Evolutionary conservation across 2,329 filamentous ascomycete genomes (phyloP), one percentile per base, ranked within the genome.

Genomic region (Verticillium longisporum): DNA sequence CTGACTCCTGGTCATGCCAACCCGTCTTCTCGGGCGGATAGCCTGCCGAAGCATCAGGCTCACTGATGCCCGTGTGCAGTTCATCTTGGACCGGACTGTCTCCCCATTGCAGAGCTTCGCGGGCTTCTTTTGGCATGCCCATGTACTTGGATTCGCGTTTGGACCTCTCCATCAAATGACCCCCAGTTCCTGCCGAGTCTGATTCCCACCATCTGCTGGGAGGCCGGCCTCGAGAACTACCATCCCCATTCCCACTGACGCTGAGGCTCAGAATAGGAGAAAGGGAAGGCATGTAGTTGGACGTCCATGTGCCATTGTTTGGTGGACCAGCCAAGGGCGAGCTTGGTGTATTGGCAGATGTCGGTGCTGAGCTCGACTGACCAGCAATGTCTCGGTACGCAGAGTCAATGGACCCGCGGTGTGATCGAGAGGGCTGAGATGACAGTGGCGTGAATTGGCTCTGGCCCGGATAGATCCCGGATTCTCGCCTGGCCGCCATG

Each of bases 91-190:
- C 63, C 63, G 78, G 69, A 68, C 76, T 66, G 63, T 85, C 83
- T 53, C 84, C 79, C 84, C 87, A 91, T 68, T 94, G 90, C 31
- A 92, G 78, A 10, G 84, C 85, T 68, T 90, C 86, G n/a, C 83
- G 81, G 1, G 85, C 81, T 66, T 93, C 91, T 67, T 90, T 89
- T 4, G 89, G 88, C 41, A 98, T 82, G 4, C 94, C 92, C 94
- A 98, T 98, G 70, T 97, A 98, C 73, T 97, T 97, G 1, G 92
- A 95, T 75, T 98, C 94, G 54, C 92, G 83, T 69, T 93, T 96
- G 2, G 91, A 92, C 68, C 93, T 83, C 67, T 92, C 90, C 14
- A 96, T 73, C 59, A 82, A 78, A 37, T 78, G 80, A 1, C 83
- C 82, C 4, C 82, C 82, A 1, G 84, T 83, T 0, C 88, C 90